These are phyloP conservation scores for Leccinum truebloodii DNA, from an alignment of 768 basidiomycete species.

Conservation along the genomic window DNA sequence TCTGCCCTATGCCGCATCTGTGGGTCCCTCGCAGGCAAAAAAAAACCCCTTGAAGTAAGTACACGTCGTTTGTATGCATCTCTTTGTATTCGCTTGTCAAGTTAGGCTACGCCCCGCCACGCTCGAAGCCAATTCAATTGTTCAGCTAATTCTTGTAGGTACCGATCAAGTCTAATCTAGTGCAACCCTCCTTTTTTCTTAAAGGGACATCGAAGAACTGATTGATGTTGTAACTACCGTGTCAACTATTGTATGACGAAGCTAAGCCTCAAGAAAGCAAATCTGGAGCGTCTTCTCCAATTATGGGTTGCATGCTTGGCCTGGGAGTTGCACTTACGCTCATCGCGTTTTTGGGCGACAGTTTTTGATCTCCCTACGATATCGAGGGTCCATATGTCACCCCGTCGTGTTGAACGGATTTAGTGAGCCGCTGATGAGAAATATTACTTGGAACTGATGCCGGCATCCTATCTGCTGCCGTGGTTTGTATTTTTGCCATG, in stretches of 20 bases:
- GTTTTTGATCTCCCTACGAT: neutral
- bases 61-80: neutral
- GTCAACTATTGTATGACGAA: slow-evolving; percentile 1
- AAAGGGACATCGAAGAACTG: neutral
- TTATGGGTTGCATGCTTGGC: neutral
- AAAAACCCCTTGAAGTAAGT: too few relatives aligned
- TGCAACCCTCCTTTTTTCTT: neutral
- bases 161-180: slow-evolving; percentile 8
- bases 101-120: neutral
- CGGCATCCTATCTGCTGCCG: slow-evolving; percentile 18
- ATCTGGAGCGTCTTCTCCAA: neutral
- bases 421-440: slow-evolving; percentile 1
- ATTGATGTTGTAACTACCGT: neutral
- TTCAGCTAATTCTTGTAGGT: neutral
- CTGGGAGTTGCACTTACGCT: neutral
- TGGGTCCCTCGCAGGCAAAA: neutral
- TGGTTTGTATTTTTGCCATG: neutral
- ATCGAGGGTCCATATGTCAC: slow-evolving; percentile 3
- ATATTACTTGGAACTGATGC: neutral
- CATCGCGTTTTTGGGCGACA: neutral
- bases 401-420: neutral
- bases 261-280: neutral
- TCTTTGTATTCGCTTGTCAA: neutral
- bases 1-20: neutral
- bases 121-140: neutral